Percentiles rank a stretch among this genome's conserved stretches.
phyloP scores from a whole-genome alignment of 225 moss, liverwort and hornwort genomes.

The Pseudoscleropodium purum region DNA sequence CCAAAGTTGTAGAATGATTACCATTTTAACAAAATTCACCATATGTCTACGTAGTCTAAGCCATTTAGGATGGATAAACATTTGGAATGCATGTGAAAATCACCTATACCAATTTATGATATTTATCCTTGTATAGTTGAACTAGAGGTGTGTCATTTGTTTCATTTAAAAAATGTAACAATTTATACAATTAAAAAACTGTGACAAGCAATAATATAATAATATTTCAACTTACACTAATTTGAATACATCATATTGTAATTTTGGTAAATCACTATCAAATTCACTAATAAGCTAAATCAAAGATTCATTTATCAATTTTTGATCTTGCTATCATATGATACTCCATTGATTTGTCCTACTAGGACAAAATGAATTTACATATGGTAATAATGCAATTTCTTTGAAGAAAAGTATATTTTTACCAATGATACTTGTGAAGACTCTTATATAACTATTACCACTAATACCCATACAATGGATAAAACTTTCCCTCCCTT shows the following conservation, averaged over 20 bases:
- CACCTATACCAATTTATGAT: rapidly evolving
- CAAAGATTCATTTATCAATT: background rate
- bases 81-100: background rate
- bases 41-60: too few species aligned
- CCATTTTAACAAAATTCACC: too few species aligned
- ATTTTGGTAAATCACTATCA: background rate
- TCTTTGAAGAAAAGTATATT: background rate
- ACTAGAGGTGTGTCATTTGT: background rate
- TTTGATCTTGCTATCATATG: too few species aligned
- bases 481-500: background rate
- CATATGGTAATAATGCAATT: background rate
- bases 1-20: too few species aligned
- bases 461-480: background rate
- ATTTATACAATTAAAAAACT: too few species aligned
- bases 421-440: background rate
- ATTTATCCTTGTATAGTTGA: too few species aligned
- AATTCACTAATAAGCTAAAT: background rate
- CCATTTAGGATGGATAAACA: too few species aligned
- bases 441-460: background rate
- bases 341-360: background rate
- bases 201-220: too few species aligned
- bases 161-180: background rate
- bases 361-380: background rate
- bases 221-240: background rate
- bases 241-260: background rate